phyloP scores from a whole-genome alignment of 192 early-diverging fungal genomes.

The Podila epicladia region DNA sequence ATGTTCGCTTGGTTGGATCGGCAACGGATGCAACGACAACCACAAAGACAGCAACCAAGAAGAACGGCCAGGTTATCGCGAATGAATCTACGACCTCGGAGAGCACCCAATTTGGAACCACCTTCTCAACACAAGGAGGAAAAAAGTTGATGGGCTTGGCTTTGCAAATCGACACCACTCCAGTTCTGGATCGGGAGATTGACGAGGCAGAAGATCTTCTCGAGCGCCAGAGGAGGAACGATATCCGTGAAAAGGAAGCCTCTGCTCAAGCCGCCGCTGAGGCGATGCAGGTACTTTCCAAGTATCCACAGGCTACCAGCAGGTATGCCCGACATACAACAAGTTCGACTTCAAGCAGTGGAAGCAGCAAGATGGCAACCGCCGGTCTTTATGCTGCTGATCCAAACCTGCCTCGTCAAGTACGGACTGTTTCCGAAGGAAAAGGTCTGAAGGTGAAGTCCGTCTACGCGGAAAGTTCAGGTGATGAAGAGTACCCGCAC shows the following conservation, averaged over 20 bases:
- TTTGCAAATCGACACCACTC: conserved; percentile 29
- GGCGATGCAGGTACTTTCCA: conserved; percentile 36
- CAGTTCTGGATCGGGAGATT: neutral
- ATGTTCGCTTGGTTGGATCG: neutral
- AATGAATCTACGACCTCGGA: neutral
- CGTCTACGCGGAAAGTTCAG: neutral
- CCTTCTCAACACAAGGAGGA: neutral
- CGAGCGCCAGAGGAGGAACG: conserved; percentile 12
- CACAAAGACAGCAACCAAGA: neutral
- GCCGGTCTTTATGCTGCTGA: conserved; percentile 25
- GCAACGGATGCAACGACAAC: conserved; percentile 4
- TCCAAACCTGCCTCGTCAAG: conserved; percentile 15
- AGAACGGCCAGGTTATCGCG: neutral
- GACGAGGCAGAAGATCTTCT: conserved; percentile 13
- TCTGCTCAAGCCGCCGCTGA: conserved; percentile 33
- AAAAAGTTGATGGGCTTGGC: neutral
- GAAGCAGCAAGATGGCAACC: conserved; percentile 6
- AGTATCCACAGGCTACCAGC: conserved; percentile 42
- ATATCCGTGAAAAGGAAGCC: conserved; percentile 18
- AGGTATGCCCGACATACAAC: conserved; percentile 9
- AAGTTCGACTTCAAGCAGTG: conserved; percentile 7
- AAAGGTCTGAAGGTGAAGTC: conserved; percentile 1
- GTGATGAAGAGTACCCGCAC: conserved; percentile 4
- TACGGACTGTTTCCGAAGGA: conserved; percentile 2
- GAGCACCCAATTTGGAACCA: neutral